Percentiles rank a stretch among this genome's conserved stretches.
These are phyloP conservation scores for Fonsecaea pugnacius DNA, from an alignment of 2,329 filamentous ascomycete genomes.

Conservation along the genomic window DNA sequence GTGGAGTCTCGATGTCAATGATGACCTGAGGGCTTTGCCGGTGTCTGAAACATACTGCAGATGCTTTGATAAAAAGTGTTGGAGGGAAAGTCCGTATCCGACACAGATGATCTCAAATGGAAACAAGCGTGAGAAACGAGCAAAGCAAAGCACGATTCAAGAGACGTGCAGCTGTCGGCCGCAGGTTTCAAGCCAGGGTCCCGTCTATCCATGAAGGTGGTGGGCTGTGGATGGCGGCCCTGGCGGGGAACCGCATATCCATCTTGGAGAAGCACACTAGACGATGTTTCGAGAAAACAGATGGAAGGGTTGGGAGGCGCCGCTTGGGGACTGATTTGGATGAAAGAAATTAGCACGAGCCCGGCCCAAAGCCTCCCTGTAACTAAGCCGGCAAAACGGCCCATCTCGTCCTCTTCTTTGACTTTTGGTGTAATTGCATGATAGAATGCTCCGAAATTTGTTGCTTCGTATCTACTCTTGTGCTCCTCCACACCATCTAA, in stretches of 20 bases:
- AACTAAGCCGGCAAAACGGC: neutral
- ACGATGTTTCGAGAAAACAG: constrained; percentile 4
- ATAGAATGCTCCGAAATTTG: neutral
- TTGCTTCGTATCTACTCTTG: neutral
- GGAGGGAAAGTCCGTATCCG: neutral
- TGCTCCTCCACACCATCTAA: neutral
- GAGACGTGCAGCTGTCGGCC: neutral
- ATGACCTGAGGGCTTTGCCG: neutral
- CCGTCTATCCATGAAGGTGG: constrained; percentile 1
- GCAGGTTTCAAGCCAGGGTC: neutral
- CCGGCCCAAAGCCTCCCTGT: neutral
- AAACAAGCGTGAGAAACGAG: neutral
- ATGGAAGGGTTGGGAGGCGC: neutral
- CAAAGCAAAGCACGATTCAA: neutral
- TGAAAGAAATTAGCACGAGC: neutral
- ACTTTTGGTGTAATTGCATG: neutral
- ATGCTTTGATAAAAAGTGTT: neutral
- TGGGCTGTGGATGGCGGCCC: neutral
- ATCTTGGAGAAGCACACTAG: neutral
- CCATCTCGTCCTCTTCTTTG: neutral
- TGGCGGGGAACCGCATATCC: constrained; percentile 6
- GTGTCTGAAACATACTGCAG: neutral
- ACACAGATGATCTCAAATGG: neutral
- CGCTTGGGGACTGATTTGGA: neutral
- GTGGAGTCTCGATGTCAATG: neutral